phyloP scores from a whole-genome alignment of 495 filamentous ascomycete species.

The Patellaria atrata region DNA sequence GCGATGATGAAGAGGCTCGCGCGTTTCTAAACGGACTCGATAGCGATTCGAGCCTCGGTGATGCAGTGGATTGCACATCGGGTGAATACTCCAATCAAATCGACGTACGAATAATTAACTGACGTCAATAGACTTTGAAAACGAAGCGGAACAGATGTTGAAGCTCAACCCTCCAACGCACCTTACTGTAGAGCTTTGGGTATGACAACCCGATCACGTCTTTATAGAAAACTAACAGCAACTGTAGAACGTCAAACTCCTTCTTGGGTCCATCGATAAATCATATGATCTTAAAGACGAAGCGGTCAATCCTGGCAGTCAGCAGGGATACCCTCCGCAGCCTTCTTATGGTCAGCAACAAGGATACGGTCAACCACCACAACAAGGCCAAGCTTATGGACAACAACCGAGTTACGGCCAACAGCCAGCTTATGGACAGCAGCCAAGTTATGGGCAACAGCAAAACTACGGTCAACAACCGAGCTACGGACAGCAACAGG shows the following conservation, averaged over 20 bases:
- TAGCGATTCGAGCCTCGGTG: slow-evolving; percentile 46
- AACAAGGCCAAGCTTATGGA: slow-evolving; percentile 1
- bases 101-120: slow-evolving; percentile 11
- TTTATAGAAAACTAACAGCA: too few relatives aligned
- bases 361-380: slow-evolving; percentile 15
- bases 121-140: slow-evolving; percentile 44
- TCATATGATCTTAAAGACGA: slow-evolving; percentile 55
- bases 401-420: slow-evolving; percentile 6
- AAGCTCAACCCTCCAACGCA: slow-evolving; percentile 39
- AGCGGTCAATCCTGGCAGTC: slow-evolving; percentile 23
- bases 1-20: slow-evolving; percentile 50
- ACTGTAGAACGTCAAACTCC: slow-evolving; percentile 45
- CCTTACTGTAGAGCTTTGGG: slow-evolving; percentile 54
- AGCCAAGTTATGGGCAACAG: slow-evolving; percentile 6
- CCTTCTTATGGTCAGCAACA: slow-evolving; percentile 24
- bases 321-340: slow-evolving; percentile 21
- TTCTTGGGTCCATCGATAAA: slow-evolving; percentile 54
- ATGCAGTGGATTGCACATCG: slow-evolving; percentile 56
- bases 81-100: slow-evolving; percentile 34
- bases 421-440: slow-evolving; percentile 3
- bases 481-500: slow-evolving; percentile 4
- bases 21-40: slow-evolving; percentile 50
- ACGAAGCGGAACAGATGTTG: slow-evolving; percentile 50
- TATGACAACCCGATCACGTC: slow-evolving; percentile 18
- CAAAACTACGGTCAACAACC: slow-evolving; percentile 4